phyloP scores from a whole-genome alignment of 768 basidiomycete genomes.

The Suillus subaureus region DNA sequence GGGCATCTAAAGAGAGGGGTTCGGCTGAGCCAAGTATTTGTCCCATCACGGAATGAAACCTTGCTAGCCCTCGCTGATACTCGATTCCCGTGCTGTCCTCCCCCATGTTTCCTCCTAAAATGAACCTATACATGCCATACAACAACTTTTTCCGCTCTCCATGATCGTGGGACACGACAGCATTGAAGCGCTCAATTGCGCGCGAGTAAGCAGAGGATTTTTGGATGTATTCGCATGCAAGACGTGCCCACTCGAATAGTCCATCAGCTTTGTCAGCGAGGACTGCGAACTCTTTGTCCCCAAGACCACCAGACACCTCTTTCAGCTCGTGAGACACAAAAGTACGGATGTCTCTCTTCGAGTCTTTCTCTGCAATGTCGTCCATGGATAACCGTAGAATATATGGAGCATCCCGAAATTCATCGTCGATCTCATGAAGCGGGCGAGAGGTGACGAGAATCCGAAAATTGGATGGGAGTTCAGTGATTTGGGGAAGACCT shows the following conservation, averaged over 20 bases:
- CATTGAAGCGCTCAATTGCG: background rate
- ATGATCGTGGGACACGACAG: background rate
- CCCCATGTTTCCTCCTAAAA: background rate
- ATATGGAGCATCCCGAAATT: background rate
- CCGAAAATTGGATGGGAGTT: slow-evolving; percentile 12
- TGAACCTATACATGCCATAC: background rate
- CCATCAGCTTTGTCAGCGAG: slow-evolving; percentile 2
- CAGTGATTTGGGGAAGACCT: background rate
- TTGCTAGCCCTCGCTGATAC: too few relatives aligned
- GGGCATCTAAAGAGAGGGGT: too few relatives aligned
- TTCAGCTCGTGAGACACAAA: background rate
- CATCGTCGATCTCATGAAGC: background rate
- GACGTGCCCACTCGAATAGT: slow-evolving; percentile 13
- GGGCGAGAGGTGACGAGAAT: slow-evolving; percentile 14
- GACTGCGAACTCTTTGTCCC: background rate
- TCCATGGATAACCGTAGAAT: background rate
- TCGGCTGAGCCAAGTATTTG: too few relatives aligned
- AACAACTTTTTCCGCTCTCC: background rate
- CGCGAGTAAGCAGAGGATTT: background rate
- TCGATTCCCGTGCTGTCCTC: background rate
- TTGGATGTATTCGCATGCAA: slow-evolving; percentile 8
- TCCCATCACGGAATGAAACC: too few relatives aligned
- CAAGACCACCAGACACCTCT: background rate
- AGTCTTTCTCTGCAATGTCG: background rate
- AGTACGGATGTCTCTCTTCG: background rate